phyloP scores from a whole-genome alignment of 305 asterid genomes.

The Fraxinus baroniana region DNA sequence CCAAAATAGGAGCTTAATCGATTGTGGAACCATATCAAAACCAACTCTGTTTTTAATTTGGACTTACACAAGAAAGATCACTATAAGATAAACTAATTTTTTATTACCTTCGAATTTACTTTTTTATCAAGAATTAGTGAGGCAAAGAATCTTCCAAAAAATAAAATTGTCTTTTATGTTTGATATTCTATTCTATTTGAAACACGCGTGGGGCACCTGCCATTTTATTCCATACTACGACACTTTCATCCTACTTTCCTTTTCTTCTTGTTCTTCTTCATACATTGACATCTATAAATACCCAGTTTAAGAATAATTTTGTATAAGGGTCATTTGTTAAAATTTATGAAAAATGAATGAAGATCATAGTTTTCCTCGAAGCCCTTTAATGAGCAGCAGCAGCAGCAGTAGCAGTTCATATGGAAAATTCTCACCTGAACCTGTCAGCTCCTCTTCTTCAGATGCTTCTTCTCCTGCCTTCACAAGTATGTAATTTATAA shows the following conservation, averaged over 20 bases:
- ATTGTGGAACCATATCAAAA: neutral
- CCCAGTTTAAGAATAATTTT: neutral
- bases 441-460: constrained; percentile 20
- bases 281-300: neutral
- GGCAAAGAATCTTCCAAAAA: neutral
- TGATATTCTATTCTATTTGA: constrained; percentile 22
- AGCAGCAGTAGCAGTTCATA: constrained; percentile 4
- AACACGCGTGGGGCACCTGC: constrained; percentile 32
- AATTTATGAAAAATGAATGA: constrained; percentile 24
- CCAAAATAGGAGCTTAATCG: no score
- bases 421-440: constrained; percentile 32
- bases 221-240: constrained; percentile 12
- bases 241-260: constrained; percentile 25
- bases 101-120: neutral
- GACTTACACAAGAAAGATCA: constrained; percentile 27
- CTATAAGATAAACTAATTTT: constrained; percentile 10
- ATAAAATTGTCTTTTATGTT: constrained; percentile 14
- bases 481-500: constrained; percentile 1
- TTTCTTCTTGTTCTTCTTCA: neutral
- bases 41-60: constrained; percentile 19
- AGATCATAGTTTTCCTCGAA: constrained; percentile 22
- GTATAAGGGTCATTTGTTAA: neutral
- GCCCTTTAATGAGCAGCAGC: constrained; percentile 11
- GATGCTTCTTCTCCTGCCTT: neutral
- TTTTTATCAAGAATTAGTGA: constrained; percentile 7